Base-by-base conservation (phyloP, 208 protist genomes). In the Acanthamoeba culbertsoni region DNA sequence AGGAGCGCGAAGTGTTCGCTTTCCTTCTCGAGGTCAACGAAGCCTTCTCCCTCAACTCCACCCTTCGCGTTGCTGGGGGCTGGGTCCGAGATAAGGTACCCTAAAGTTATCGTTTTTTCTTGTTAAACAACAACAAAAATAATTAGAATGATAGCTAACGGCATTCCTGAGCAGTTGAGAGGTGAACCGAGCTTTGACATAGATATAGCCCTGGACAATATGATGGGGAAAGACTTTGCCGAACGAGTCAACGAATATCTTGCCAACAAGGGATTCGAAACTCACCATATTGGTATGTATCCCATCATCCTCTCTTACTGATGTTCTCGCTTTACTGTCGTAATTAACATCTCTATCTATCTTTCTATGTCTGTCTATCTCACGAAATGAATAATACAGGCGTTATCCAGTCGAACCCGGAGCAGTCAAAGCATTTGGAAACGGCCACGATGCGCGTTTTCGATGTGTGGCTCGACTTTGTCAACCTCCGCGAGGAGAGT, bases 371-470 rank as follows among this genome's bases (percentile, higher is more conserved):
- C 12, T 8, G 8, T 55, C 12, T 55, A 23, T 8, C 48, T 55
- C 8, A 8, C 8, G 48, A 55, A 55, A 55, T 18, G 12, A 55
- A 55, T 28, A 26, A 10, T 26, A n/a, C 16, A 42, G 98, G 97
- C 71, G 97, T 99, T 16, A 99, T 99, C 84, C 95, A 98, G 35
- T 94, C 97, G 10, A 99, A 99, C 82, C 99, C 99, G 5, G 98
- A 98, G 28, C 96, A 99, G 92, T 99, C 98, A 0, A 99, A 99
- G 96, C 99, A 99, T 95, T 98, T 99, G 48, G 99, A 99, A 88
- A 99, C 99, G n/a, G 99, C 99, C 18, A 98, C 98, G 1, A 96
- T 99, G 16, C 96, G 96, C n/a, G 96, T 99, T 35, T 86, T 86
- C 53, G 73, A 86, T 35, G 73, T 86, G 43, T 86, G 73, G 73